phyloP scores from a whole-genome alignment of 345 rosid species.

The Excoecaria agallocha region DNA sequence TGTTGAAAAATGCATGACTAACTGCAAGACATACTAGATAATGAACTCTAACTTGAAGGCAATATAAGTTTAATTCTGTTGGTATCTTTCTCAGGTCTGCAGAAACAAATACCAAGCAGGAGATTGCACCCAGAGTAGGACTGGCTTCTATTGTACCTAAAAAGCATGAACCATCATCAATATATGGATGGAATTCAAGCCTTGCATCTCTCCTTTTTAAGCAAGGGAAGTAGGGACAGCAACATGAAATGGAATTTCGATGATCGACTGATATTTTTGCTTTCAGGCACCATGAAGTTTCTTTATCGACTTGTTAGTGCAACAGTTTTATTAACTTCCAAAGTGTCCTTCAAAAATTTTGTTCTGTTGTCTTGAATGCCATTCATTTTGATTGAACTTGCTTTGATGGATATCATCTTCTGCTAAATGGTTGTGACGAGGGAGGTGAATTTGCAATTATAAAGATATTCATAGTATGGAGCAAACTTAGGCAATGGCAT shows the following conservation, averaged over 20 bases:
- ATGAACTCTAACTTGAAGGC: background rate
- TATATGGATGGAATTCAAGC: slow-evolving; percentile 66
- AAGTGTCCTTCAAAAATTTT: too few relatives aligned
- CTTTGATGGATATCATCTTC: too few relatives aligned
- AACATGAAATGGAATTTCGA: background rate
- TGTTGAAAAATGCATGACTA: too few relatives aligned
- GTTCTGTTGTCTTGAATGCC: too few relatives aligned
- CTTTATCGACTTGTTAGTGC: too few relatives aligned
- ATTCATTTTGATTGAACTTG: too few relatives aligned
- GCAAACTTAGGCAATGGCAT: too few relatives aligned
- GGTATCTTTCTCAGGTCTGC: slow-evolving; percentile 31
- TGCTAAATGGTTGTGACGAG: too few relatives aligned
- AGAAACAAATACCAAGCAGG: slow-evolving; percentile 38
- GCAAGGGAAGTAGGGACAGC: slow-evolving; percentile 39
- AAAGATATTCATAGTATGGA: too few relatives aligned
- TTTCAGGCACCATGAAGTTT: slow-evolving; percentile 2
- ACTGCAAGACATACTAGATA: background rate
- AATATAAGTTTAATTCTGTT: slow-evolving; percentile 10
- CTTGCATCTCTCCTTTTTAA: slow-evolving; percentile 74
- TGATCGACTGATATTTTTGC: slow-evolving; percentile 4
- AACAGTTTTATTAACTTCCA: too few relatives aligned
- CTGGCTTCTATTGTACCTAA: slow-evolving; percentile 52
- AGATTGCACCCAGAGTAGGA: slow-evolving; percentile 35
- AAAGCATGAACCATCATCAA: slow-evolving; percentile 50
- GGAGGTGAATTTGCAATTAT: too few relatives aligned